These are phyloP conservation scores for Fraxinus greggii DNA, from an alignment of 305 asterid species.

Conservation along the genomic window DNA sequence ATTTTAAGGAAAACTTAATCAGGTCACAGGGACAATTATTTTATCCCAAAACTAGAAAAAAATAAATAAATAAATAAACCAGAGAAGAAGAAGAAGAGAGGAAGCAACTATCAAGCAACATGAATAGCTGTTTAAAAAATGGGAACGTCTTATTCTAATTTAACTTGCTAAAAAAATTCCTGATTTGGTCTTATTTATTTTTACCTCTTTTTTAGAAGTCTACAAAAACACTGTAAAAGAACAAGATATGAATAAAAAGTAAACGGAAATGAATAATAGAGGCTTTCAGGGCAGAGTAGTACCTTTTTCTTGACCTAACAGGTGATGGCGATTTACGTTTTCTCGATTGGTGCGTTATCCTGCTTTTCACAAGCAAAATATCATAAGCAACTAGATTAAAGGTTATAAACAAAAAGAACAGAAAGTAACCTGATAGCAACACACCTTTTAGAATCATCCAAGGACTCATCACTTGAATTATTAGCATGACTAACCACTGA, in stretches of 20 bases:
- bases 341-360: constrained; percentile 61
- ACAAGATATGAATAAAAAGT: constrained; percentile 3
- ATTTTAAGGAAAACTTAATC: constrained; percentile 1
- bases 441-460: constrained; percentile 77
- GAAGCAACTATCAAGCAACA: constrained; percentile 13
- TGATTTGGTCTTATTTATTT: constrained; percentile 16
- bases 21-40: background rate
- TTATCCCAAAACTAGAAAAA: background rate
- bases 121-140: constrained; percentile 10
- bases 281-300: constrained; percentile 17
- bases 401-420: constrained; percentile 13
- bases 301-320: constrained; percentile 78
- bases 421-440: constrained; percentile 6
- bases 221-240: constrained; percentile 2
- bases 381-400: constrained; percentile 15
- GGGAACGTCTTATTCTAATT: background rate
- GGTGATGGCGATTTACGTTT: constrained; percentile 81
- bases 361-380: constrained; percentile 36
- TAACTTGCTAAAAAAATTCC: background rate
- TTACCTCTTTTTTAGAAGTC: background rate
- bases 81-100: background rate
- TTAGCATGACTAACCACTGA: constrained; percentile 38
- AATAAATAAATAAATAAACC: background rate
- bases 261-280: background rate
- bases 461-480: constrained; percentile 65